Evolutionary conservation across 2,329 filamentous ascomycete species (phyloP), one percentile per base, ranked within the genome.

Genomic region (Monosporascus ibericus): DNA sequence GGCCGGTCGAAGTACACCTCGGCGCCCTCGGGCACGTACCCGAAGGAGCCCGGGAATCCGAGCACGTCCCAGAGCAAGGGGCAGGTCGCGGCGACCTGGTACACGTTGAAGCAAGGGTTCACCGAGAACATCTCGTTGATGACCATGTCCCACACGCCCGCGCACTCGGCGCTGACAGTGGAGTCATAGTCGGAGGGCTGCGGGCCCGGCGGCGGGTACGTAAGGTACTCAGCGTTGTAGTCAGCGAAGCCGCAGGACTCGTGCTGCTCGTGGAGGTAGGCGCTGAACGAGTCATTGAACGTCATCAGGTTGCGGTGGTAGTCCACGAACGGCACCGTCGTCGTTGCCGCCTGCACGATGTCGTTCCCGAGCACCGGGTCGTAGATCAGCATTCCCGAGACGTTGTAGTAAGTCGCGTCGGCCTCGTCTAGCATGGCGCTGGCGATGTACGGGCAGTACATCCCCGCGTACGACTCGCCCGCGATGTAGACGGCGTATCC

Each of bases 61-160:
- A 68, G 54, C 1, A 66, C 78, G 58, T 88, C 84, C 81, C 82
- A 88, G 1, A 84, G 73, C 2, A 86, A 60, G 1, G 86, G 86
- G 65, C 86, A 89, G 9, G 81, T 86, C 7, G 78, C 81, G 5
- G 80, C 80, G 17, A 89, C 76, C 51, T 84, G 78, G 69, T 88
- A 89, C 18, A 87, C 72, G 64, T 88, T 80, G 69, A 85, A 90
- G 70, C 87, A 90, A 0, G 86, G 85, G 70, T 90, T 89, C 37
- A 65, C 60, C 25, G 70, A 69, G 1, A 73, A 58, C 30, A 79
- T 84, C 9, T 77, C 65, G 11, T 60, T 47, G 59, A 70, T 72
- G 48, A 87, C 78, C 18, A 77, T 69, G 55, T 73, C 67, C 65
- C 77, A 85, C 11, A 85, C 62, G 52, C 73, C 70, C 54, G 69